These are phyloP conservation scores for Leccinum rimulosum DNA, from an alignment of 768 basidiomycete genomes.

Conservation along the genomic window DNA sequence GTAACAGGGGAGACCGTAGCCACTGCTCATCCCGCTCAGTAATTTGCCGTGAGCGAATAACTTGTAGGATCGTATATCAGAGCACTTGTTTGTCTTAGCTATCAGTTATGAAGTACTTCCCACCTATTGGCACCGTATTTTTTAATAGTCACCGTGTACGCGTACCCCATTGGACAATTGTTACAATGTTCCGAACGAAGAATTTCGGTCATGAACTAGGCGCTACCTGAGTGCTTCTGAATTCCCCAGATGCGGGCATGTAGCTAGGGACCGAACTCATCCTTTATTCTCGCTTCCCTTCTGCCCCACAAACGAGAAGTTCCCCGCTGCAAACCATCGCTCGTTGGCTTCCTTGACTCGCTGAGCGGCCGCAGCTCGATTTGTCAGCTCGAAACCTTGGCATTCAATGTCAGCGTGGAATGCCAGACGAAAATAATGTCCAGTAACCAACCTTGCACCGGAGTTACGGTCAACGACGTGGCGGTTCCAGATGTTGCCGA, in stretches of 20 bases:
- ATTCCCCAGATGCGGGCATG: not conserved
- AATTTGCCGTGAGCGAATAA: slow-evolving; percentile 5
- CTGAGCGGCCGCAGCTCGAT: slow-evolving; percentile 80
- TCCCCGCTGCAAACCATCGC: slow-evolving; percentile 89
- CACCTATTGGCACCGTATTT: slow-evolving; percentile 18
- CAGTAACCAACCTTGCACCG: slow-evolving; percentile 74
- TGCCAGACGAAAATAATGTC: not conserved
- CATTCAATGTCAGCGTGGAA: slow-evolving; percentile 16
- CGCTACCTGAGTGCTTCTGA: not conserved
- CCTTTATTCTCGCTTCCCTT: slow-evolving; percentile 36
- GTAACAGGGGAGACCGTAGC: slow-evolving; percentile 53
- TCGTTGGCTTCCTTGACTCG: slow-evolving; percentile 96
- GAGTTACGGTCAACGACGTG: slow-evolving; percentile 91
- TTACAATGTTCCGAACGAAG: slow-evolving; percentile 5
- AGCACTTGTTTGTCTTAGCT: not conserved
- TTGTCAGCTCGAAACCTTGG: slow-evolving; percentile 90
- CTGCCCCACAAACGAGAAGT: slow-evolving; percentile 73
- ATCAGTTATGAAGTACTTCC: slow-evolving; percentile 1
- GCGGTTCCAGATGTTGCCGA: slow-evolving; percentile 72
- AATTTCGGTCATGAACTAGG: not conserved
- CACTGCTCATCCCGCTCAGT: slow-evolving; percentile 45
- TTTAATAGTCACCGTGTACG: slow-evolving; percentile 13
- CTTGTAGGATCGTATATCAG: not conserved
- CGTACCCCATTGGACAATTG: slow-evolving; percentile 9
- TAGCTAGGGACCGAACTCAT: slow-evolving; percentile 12